These are phyloP conservation scores for Diaporthe ampelina DNA, from an alignment of 2,329 filamentous ascomycete species.

Conservation along the genomic window DNA sequence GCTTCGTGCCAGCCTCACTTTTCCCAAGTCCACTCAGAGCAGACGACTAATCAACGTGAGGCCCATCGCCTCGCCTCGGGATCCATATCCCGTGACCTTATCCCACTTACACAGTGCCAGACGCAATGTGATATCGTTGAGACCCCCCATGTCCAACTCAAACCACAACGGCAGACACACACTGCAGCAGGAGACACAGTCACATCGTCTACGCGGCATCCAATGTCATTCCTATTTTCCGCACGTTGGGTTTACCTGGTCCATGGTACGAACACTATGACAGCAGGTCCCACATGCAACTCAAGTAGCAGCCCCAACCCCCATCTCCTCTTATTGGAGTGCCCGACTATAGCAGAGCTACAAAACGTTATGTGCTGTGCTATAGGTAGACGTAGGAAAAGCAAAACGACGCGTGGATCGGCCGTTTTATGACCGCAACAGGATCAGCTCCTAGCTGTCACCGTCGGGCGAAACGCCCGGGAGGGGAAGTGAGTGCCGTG, in stretches of 20 bases:
- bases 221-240: not conserved
- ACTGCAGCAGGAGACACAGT: slow-evolving; percentile 8
- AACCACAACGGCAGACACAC: not conserved
- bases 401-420: slow-evolving; percentile 20
- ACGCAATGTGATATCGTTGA: not conserved
- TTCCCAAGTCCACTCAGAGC: not conserved
- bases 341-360: not conserved
- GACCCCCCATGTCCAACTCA: slow-evolving; percentile 1
- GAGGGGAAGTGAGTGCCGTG: slow-evolving; percentile 4
- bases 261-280: not conserved
- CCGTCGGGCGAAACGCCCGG: slow-evolving; percentile 21
- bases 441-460: slow-evolving; percentile 20
- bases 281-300: not conserved
- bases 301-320: not conserved
- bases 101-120: slow-evolving; percentile 14
- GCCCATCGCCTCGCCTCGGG: not conserved
- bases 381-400: not conserved
- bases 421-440: slow-evolving; percentile 31
- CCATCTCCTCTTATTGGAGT: too few species aligned
- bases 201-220: not conserved
- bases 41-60: not conserved
- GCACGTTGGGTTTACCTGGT: not conserved
- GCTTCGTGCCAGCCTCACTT: not conserved
- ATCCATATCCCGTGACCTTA: not conserved
- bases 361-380: not conserved